phyloP scores from a whole-genome alignment of 2,329 filamentous ascomycete genomes.

The Aspergillus felis region DNA sequence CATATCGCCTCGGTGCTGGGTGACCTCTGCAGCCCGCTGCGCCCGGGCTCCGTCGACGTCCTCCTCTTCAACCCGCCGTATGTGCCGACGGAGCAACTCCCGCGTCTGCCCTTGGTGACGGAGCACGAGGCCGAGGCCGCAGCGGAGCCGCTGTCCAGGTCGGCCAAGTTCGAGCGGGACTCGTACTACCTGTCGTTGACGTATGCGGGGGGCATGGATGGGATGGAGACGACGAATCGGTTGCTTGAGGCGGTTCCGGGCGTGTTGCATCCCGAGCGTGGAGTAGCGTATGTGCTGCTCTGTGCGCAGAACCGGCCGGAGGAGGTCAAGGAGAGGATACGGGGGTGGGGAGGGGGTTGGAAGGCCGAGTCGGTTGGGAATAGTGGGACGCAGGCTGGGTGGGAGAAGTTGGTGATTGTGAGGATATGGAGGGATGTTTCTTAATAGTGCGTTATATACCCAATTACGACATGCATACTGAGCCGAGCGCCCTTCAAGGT shows the following conservation, averaged over 20 bases:
- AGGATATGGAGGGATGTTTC: constrained; percentile 65
- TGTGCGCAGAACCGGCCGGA: constrained; percentile 88
- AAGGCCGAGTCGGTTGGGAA: constrained; percentile 70
- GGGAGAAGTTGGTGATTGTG: constrained; percentile 89
- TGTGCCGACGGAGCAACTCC: constrained; percentile 77
- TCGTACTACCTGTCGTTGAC: constrained; percentile 79
- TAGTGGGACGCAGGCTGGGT: constrained; percentile 84
- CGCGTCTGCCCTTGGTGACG: constrained; percentile 44
- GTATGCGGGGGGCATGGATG: constrained; percentile 83
- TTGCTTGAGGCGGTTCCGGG: constrained; percentile 66
- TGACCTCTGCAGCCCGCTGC: constrained; percentile 65
- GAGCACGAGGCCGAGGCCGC: constrained; percentile 25
- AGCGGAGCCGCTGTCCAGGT: constrained; percentile 21
- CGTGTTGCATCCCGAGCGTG: constrained; percentile 59
- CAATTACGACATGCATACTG: not conserved
- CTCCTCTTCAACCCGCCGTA: constrained; percentile 97
- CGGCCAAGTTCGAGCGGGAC: constrained; percentile 66
- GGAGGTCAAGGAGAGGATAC: constrained; percentile 62
- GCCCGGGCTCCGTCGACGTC: constrained; percentile 64
- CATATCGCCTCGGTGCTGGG: constrained; percentile 66
- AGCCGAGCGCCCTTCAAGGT: not conserved
- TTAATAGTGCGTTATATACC: not conserved
- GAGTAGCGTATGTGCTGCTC: constrained; percentile 83
- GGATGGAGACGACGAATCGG: constrained; percentile 89
- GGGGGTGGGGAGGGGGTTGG: constrained; percentile 62